These are phyloP conservation scores for Cyberlindnera americana DNA, from an alignment of 805 yeast genomes.

Conservation along the genomic window DNA sequence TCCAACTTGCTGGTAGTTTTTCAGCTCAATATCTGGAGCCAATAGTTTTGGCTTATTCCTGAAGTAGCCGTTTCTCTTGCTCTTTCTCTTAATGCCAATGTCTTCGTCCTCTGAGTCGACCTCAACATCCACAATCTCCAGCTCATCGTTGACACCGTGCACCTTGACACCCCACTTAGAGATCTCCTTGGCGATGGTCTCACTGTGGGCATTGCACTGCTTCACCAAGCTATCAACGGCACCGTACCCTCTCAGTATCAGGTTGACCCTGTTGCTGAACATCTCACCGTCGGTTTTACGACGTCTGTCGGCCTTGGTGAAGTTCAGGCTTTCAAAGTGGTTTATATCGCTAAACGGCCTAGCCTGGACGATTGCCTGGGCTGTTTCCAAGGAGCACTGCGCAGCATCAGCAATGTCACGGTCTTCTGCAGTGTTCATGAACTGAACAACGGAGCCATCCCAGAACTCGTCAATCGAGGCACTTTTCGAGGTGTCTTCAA, in stretches of 20 bases:
- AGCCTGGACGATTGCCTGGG: constrained; percentile 54
- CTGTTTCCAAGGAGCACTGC: constrained; percentile 62
- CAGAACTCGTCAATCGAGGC: constrained; percentile 36
- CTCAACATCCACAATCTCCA: constrained; percentile 47
- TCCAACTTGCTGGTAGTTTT: constrained; percentile 95
- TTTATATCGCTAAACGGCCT: constrained; percentile 69
- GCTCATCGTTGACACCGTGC: constrained; percentile 59
- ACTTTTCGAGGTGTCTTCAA: constrained; percentile 33
- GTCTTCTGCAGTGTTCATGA: constrained; percentile 72
- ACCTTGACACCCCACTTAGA: constrained; percentile 84
- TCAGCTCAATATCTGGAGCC: constrained; percentile 61
- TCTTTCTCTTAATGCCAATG: constrained; percentile 25
- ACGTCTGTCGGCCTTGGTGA: constrained; percentile 40
- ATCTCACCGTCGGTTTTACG: constrained; percentile 64
- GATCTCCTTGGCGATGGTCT: constrained; percentile 66
- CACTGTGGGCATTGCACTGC: constrained; percentile 77
- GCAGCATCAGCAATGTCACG: constrained; percentile 81
- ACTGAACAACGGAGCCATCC: constrained; percentile 66
- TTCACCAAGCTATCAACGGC: constrained; percentile 93
- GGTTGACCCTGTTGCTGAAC: constrained; percentile 64
- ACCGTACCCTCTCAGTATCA: constrained; percentile 78
- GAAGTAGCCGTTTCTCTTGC: constrained; percentile 42
- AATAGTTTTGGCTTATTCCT: constrained; percentile 69
- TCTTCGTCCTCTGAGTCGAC: constrained; percentile 33
- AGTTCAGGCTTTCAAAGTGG: constrained; percentile 55